Evolutionary conservation across 306 rosid species (phyloP).

Genomic region (Begonia masoniana): DNA sequence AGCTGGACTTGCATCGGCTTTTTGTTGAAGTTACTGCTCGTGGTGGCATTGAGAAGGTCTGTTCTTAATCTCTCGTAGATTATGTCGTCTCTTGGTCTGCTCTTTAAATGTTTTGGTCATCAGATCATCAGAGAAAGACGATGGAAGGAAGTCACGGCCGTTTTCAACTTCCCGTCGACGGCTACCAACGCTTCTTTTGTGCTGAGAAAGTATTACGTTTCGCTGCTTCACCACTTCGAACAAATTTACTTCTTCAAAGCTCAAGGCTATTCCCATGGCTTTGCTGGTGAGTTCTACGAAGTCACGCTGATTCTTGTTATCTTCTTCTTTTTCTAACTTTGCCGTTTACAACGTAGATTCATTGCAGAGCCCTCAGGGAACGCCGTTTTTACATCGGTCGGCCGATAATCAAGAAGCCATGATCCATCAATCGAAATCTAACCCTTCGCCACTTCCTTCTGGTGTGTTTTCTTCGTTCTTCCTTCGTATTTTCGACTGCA

Average conservation of each 20-base stretch:
- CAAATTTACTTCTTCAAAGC: constrained; percentile 65
- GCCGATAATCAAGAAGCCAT: constrained; percentile 19
- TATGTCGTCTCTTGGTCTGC: neutral
- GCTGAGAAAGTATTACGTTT: constrained; percentile 68
- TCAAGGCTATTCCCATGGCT: constrained; percentile 24
- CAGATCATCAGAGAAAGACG: constrained; percentile 66
- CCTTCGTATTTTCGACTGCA: neutral
- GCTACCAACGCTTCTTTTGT: constrained; percentile 94
- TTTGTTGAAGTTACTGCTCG: constrained; percentile 74
- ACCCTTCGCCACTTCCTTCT: constrained; percentile 31
- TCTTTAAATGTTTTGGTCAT: constrained; percentile 3
- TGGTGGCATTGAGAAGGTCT: constrained; percentile 71
- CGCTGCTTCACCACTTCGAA: constrained; percentile 71
- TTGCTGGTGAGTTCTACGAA: constrained; percentile 26
- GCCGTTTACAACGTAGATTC: constrained; percentile 18
- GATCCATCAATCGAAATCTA: constrained; percentile 24
- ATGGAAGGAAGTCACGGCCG: constrained; percentile 89
- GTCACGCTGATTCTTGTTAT: neutral
- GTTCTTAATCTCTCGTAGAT: neutral
- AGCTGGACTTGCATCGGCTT: constrained; percentile 64
- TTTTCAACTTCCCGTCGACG: constrained; percentile 85
- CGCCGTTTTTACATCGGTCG: constrained; percentile 11
- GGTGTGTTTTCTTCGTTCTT: constrained; percentile 24
- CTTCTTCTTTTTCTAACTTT: too few species aligned
- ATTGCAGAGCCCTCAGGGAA: constrained; percentile 15